A percentile compares a stretch with the other conserved stretches of the same genome.
These are phyloP conservation scores for Amaranthus hypochondriacus DNA, from an alignment of 148 eudicot species.

Conservation along the genomic window DNA sequence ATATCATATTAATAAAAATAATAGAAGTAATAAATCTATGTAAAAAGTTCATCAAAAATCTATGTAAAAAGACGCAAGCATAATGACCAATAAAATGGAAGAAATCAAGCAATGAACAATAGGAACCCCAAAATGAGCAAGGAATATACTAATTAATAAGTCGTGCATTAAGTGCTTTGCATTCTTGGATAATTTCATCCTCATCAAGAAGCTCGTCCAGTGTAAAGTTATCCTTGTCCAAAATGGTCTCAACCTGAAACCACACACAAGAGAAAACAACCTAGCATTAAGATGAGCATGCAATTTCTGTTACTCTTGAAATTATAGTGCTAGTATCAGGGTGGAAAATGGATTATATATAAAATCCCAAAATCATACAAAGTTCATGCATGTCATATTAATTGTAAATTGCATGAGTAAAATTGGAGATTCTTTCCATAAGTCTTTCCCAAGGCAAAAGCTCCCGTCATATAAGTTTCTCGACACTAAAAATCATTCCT, in stretches of 20 bases:
- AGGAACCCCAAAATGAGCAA: conserved; percentile 3
- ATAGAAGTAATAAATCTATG: background rate
- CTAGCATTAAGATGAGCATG: background rate
- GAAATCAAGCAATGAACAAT: conserved; percentile 2
- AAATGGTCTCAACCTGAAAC: conserved; percentile 79
- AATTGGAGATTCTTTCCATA: background rate
- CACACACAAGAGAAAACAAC: background rate
- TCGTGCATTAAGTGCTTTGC: conserved; percentile 90
- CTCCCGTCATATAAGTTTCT: background rate
- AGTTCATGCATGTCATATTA: background rate
- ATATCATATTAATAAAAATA: background rate
- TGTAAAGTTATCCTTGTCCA: conserved; percentile 79
- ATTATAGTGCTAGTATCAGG: too few species aligned
- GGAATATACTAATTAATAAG: conserved; percentile 73
- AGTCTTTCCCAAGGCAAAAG: background rate
- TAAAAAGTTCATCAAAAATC: background rate
- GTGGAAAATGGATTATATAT: too few species aligned
- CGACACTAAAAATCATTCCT: background rate
- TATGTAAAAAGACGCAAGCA: background rate
- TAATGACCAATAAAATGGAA: background rate
- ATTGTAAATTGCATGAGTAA: background rate
- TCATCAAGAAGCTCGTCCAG: conserved; percentile 95
- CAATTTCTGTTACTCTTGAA: background rate
- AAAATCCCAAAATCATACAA: background rate
- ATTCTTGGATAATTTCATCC: conserved; percentile 94